Evolutionary conservation across 164 flowering plant genomes (phyloP), one percentile per base, ranked within the genome.

Genomic region (Vitis labrusca): DNA sequence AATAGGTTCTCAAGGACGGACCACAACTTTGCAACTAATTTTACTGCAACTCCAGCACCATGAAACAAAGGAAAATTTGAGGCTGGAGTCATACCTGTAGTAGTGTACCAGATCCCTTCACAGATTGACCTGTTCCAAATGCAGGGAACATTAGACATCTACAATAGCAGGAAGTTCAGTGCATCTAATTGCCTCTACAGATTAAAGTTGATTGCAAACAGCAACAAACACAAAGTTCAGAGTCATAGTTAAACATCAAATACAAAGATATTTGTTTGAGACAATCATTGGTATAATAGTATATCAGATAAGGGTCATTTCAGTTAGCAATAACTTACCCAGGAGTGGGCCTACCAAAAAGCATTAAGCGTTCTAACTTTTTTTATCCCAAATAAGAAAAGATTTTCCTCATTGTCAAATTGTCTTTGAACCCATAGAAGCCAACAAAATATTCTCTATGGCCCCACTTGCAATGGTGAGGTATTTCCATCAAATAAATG

Each of bases 391-490:
- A 50, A 67, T 27, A 47, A 50, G 37, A 52, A 63, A 67, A 23
- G 61, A 76, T 69, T 65, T 23, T 14, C 61, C 52, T 65, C 64
- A 12, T 66, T 71, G 64, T 75, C 74, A 15, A 8, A 47, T 61
- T 66, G 63, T 67, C 47, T 50, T 69, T 66, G 61, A 51, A n/a
- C 9, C 23, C 23, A 54, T 61, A 44, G 11, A 2, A 32, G n/a
- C 37, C 49, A 14, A 61, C 55, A 70, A 63, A 30, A 66, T 71
- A 70, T 23, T 70, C 73, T 60, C 62, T 49, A 10, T 59, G 11
- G 14, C 64, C 52, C 69, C 23, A 71, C 48, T 30, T 9, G 61
- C 19, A 19, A 3, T 1, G 17, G 9, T 12, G 44, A 48, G 63
- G 52, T 12, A 59, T 68, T 52, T 52, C 5, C 44, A 52, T 16